These are phyloP conservation scores for Cladosporium sphaerospermum DNA, from an alignment of 2,329 filamentous ascomycete genomes.

Conservation along the genomic window DNA sequence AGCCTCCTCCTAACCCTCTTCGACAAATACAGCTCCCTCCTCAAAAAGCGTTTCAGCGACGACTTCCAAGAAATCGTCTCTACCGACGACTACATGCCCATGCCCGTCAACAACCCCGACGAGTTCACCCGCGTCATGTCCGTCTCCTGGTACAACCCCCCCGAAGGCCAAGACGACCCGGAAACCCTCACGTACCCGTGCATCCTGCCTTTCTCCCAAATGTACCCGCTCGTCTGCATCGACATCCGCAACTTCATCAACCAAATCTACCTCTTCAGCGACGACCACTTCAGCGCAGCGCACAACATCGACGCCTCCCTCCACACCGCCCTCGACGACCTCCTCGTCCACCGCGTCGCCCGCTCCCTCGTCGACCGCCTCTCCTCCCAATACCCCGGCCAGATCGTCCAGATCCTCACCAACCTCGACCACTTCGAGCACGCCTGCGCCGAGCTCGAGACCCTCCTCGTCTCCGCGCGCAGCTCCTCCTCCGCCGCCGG, in stretches of 20 bases:
- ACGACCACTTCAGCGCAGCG: conserved; percentile 90
- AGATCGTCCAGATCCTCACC: conserved; percentile 97
- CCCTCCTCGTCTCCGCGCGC: conserved; percentile 75
- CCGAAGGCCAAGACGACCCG: conserved; percentile 56
- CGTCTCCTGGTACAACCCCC: conserved; percentile 87
- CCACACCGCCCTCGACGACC: conserved; percentile 80
- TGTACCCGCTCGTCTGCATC: conserved; percentile 98
- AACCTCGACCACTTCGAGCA: conserved; percentile 96
- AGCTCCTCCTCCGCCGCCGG: conserved; percentile 76
- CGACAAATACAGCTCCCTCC: conserved; percentile 83
- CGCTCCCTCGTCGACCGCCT: conserved; percentile 81
- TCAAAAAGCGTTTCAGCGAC: conserved; percentile 87
- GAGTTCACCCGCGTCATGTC: conserved; percentile 95
- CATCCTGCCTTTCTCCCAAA: conserved; percentile 95
- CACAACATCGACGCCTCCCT: conserved; percentile 87
- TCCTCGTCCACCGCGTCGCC: conserved; percentile 90
- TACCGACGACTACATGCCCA: conserved; percentile 99
- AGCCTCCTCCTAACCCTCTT: conserved; percentile 83
- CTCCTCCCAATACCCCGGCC: conserved; percentile 86
- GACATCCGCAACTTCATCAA: conserved; percentile 97
- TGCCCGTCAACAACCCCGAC: conserved; percentile 85
- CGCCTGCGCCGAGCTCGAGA: conserved; percentile 83
- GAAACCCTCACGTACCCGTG: conserved; percentile 72
- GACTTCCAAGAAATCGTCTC: conserved; percentile 87
- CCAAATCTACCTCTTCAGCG: conserved; percentile 96